Base-by-base conservation (phyloP, 176 grass and related monocot species). In the Lolium multiflorum region DNA sequence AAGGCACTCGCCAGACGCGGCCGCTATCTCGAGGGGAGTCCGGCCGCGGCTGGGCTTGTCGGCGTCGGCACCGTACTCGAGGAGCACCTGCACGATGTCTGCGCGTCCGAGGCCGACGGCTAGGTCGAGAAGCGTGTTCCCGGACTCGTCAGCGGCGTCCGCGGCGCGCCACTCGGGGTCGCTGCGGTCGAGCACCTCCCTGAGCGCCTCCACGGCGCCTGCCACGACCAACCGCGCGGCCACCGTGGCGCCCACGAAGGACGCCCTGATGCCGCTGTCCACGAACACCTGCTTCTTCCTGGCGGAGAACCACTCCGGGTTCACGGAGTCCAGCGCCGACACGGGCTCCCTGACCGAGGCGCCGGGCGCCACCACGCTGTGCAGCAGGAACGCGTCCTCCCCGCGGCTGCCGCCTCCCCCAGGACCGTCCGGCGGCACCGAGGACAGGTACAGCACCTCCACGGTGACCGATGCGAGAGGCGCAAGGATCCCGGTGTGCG, bases 261-360 rank as follows among this genome's bases (percentile, higher is more conserved):
- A 59, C 15, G 88, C 62, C 68, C 85, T 39, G 88, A 94, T 88
- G 73, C 93, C 88, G 79, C 90, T 92, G 66, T 94, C 93, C 3
- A 88, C 88, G 56, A 94, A 94, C 80, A 94, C 93, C 38, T 94
- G 93, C 82, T 94, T 94, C 93, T 75, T 83, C 85, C 83, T 83
- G n/a, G 87, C 86, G 44, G 88, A 90, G 90, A 94, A 94, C 93
- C 90, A 94, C 74, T 94, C 93, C 17, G 81, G 79, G 61, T 87
- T 91, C 5, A 92, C 88, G 1, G 90, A 88, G 82, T 95, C 90
- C 25, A 88, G 74, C 25, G 75, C 78, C 12, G 82, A 73, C 14
- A 79, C 76, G 59, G 87, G 64, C 56, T 89, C 84, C 85, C 87
- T 87, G 21, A 85, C 74, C 1, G 79, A 55, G 61, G 93, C 85